These are phyloP conservation scores for Fusarium sublunatum DNA, from an alignment of 2,329 filamentous ascomycete species.

Conservation along the genomic window DNA sequence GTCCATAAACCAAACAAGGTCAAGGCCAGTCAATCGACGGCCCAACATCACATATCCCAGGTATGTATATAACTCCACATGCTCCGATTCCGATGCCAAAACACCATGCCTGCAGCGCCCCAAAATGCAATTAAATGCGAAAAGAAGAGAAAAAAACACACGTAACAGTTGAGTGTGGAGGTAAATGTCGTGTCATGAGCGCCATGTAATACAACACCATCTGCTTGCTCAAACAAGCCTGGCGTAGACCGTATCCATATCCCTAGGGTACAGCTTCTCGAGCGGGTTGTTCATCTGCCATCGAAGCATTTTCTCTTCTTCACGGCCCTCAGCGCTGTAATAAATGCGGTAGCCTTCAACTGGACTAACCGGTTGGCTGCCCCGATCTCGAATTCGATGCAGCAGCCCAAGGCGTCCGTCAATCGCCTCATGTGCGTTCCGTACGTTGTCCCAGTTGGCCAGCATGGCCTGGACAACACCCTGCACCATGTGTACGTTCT, in stretches of 20 bases:
- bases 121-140: constrained; percentile 31
- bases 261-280: constrained; percentile 51
- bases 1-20: constrained; percentile 16
- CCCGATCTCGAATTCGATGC: constrained; percentile 50
- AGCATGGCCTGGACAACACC: constrained; percentile 67
- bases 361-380: constrained; percentile 44
- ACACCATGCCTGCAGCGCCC: constrained; percentile 34
- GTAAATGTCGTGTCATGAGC: constrained; percentile 2
- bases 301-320: constrained; percentile 44
- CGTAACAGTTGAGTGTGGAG: constrained; percentile 5
- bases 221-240: constrained; percentile 37
- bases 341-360: constrained; percentile 49
- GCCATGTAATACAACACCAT: constrained; percentile 2
- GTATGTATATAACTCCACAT: constrained; percentile 23
- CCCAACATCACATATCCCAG: constrained; percentile 32
- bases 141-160: constrained; percentile 16
- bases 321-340: constrained; percentile 43
- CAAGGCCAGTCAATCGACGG: constrained; percentile 12
- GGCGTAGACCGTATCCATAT: constrained; percentile 54
- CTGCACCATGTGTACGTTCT: constrained; percentile 64
- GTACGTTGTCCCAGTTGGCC: constrained; percentile 69
- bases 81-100: constrained; percentile 28
- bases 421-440: constrained; percentile 62
- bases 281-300: constrained; percentile 54
- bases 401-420: constrained; percentile 52